These are phyloP conservation scores for Colletotrichum cereale DNA, from an alignment of 2,329 filamentous ascomycete species.

Conservation along the genomic window DNA sequence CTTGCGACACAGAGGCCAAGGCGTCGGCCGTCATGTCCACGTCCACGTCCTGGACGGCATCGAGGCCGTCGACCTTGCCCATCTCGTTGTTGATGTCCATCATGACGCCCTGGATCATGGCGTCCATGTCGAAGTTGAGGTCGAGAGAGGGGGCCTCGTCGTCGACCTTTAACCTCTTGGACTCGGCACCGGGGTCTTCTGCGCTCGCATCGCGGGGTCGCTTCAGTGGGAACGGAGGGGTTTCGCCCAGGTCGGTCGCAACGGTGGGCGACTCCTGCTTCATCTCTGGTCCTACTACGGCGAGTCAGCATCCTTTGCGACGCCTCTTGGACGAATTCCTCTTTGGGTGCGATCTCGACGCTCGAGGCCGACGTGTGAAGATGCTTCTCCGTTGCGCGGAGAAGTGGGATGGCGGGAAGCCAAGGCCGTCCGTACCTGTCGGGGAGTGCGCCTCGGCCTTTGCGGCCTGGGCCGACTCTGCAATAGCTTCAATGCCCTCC, in stretches of 20 bases:
- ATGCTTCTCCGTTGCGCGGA: slow-evolving; percentile 15
- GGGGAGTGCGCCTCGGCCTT: slow-evolving; percentile 51
- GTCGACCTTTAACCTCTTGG: slow-evolving; percentile 46
- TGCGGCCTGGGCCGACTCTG: slow-evolving; percentile 55
- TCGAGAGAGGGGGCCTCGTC: slow-evolving; percentile 44
- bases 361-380: slow-evolving; percentile 30
- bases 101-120: slow-evolving; percentile 46
- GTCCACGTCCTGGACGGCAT: slow-evolving; percentile 47
- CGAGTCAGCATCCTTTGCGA: slow-evolving; percentile 44
- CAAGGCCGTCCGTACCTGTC: slow-evolving; percentile 51
- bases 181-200: slow-evolving; percentile 47
- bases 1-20: slow-evolving; percentile 37
- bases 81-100: slow-evolving; percentile 43
- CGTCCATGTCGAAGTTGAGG: slow-evolving; percentile 44
- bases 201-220: slow-evolving; percentile 51
- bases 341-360: slow-evolving; percentile 21
- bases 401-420: slow-evolving; percentile 19
- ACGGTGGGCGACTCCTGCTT: slow-evolving; percentile 54
- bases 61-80: slow-evolving; percentile 43
- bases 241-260: slow-evolving; percentile 48
- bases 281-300: slow-evolving; percentile 48
- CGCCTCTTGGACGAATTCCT: slow-evolving; percentile 15
- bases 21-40: slow-evolving; percentile 44
- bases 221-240: slow-evolving; percentile 53
- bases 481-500: slow-evolving; percentile 52